A percentile compares a stretch with the other conserved stretches of the same genome.
Conservation (phyloP, 257 asterid genomes). For the Ajuga chamaepitys region DNA sequence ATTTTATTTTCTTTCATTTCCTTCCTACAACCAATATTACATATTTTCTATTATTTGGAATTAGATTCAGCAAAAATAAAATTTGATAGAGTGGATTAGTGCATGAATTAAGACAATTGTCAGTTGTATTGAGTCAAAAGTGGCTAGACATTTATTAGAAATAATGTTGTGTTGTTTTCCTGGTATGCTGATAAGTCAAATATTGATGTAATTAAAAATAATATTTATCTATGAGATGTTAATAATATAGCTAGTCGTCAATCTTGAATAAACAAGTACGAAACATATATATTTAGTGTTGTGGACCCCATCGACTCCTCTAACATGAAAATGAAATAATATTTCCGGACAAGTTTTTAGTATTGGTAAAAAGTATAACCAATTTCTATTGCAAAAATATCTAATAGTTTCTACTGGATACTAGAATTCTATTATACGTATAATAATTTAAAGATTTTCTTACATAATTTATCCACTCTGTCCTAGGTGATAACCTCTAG, state of each 20-base stretch:
- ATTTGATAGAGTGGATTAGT: background rate
- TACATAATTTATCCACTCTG: no score
- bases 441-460: no score
- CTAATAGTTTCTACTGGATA: no score
- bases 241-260: background rate
- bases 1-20: background rate
- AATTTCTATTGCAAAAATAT: no score
- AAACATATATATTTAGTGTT: background rate
- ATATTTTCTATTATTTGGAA: background rate
- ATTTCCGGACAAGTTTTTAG: no score
- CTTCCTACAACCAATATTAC: background rate
- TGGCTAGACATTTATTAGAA: background rate
- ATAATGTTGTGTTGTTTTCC: background rate
- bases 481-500: no score
- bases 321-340: no score
- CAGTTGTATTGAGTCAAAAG: background rate
- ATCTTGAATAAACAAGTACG: background rate
- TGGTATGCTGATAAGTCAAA: slow-evolving; percentile 7
- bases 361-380: no score
- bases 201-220: background rate
- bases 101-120: background rate
- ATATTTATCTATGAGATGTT: background rate
- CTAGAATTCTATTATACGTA: no score
- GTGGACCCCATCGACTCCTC: background rate
- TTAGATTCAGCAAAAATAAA: background rate